Evolutionary conservation across 108 stramenopile species (phyloP), one percentile per base, ranked within the genome.

Genomic region (Schizochytrium sp.): DNA sequence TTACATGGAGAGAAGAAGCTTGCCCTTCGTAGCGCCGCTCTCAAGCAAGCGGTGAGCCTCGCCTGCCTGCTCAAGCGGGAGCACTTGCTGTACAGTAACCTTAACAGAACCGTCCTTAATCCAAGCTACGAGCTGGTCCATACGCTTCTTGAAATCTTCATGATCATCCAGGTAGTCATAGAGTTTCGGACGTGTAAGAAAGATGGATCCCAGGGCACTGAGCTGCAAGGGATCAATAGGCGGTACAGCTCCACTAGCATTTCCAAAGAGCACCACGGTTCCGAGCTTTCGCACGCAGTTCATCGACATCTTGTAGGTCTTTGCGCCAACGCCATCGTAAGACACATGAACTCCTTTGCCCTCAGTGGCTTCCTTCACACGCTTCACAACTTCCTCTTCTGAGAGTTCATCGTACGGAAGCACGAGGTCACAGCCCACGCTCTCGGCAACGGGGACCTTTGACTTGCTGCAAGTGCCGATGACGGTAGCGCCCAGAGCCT

Each of bases 171-270:
- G 93, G 92, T 97, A 96, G 83, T 97, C 95, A 69, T 93, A 83
- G 38, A 97, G 88, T 89, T 94, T 96, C 42, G 96, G 96, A 64
- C 96, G 92, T 5, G 95, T 95, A 38, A 97, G 93, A 88, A 95
- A 97, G 38, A 94, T 94, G 55, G 95, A 95, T 8, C 76, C 76
- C 64, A 95, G 94, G 8, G 91, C 93, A 57, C 94, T 93, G 88
- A 96, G 91, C 46, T 92, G 88, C 38, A 97, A 88, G 4, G 95
- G 93, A 42, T 95, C 95, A 88, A 96, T 96, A 56, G 95, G 93
- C 13, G 96, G 96, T 10, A 97, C 96, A 46, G 95, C 94, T 38
- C 96, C 96, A 28, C 95, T 95, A 28, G 96, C 95, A 92, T 96
- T 96, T n/a, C 96, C 96, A 91, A 95, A 96, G 2, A 95, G 95